Evolutionary conservation across 2,329 filamentous ascomycete species (phyloP).

Genomic region (Claviceps monticola): DNA sequence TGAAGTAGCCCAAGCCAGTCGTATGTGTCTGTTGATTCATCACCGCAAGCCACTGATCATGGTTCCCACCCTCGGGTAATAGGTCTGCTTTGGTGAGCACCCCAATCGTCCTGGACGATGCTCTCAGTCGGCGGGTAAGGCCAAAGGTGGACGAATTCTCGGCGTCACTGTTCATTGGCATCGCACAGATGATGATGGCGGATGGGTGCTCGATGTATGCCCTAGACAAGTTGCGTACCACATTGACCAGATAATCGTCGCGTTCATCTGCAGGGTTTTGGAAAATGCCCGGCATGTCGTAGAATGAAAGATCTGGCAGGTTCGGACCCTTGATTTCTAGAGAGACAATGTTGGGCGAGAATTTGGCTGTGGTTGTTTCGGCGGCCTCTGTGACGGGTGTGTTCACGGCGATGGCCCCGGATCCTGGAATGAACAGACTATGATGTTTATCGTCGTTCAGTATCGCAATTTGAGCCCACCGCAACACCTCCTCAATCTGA

Average conservation of each 20-base stretch:
- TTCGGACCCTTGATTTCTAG: constrained; percentile 60
- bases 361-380: constrained; percentile 43
- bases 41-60: constrained; percentile 47
- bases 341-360: constrained; percentile 69
- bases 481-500: constrained; percentile 53
- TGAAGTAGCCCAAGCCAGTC: constrained; percentile 64
- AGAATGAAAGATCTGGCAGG: constrained; percentile 65
- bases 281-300: constrained; percentile 75
- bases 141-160: constrained; percentile 60
- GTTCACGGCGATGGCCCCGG: constrained; percentile 27
- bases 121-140: constrained; percentile 44
- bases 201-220: constrained; percentile 56
- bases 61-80: constrained; percentile 35
- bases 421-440: constrained; percentile 38
- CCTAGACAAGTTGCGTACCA: constrained; percentile 57
- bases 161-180: constrained; percentile 66
- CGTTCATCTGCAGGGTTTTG: constrained; percentile 49
- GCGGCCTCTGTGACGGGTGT: constrained; percentile 21
- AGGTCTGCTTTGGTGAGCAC: constrained; percentile 80
- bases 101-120: constrained; percentile 49
- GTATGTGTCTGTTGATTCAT: constrained; percentile 46
- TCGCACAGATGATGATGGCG: constrained; percentile 63
- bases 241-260: constrained; percentile 54
- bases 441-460: constrained; percentile 49
- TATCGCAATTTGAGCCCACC: constrained; percentile 64